These are phyloP conservation scores for Tuber microsphaerosporum DNA, from an alignment of 495 filamentous ascomycete species.

Conservation along the genomic window DNA sequence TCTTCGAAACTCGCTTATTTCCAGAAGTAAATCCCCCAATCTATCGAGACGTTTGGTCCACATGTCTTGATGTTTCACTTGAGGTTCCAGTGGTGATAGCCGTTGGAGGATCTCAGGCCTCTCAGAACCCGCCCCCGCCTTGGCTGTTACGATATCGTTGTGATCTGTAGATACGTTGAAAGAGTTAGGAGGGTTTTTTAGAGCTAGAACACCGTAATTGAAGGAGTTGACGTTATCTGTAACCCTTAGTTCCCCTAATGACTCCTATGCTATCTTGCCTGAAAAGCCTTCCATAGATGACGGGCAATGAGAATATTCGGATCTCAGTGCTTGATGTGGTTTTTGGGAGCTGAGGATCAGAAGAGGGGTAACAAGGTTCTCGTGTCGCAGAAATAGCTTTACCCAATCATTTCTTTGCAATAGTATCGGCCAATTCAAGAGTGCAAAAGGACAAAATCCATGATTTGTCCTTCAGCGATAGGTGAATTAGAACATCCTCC, in stretches of 20 bases:
- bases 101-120: background rate
- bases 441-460: background rate
- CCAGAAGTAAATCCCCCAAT: background rate
- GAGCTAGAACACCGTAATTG: background rate
- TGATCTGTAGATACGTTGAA: background rate
- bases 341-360: background rate
- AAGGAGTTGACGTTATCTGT: background rate
- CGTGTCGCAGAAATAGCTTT: background rate
- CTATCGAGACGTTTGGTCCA: background rate
- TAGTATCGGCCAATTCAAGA: background rate
- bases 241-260: background rate
- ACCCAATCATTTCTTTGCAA: background rate
- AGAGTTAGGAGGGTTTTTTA: background rate
- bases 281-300: background rate
- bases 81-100: background rate
- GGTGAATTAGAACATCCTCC: background rate
- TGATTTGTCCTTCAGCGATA: background rate
- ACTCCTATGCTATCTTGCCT: background rate
- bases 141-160: background rate
- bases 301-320: background rate
- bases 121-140: background rate
- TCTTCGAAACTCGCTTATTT: background rate
- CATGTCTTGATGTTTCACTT: background rate
- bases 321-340: background rate
- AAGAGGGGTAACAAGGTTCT: background rate